phyloP scores from a whole-genome alignment of 345 rosid species.

The Brassica juncea region DNA sequence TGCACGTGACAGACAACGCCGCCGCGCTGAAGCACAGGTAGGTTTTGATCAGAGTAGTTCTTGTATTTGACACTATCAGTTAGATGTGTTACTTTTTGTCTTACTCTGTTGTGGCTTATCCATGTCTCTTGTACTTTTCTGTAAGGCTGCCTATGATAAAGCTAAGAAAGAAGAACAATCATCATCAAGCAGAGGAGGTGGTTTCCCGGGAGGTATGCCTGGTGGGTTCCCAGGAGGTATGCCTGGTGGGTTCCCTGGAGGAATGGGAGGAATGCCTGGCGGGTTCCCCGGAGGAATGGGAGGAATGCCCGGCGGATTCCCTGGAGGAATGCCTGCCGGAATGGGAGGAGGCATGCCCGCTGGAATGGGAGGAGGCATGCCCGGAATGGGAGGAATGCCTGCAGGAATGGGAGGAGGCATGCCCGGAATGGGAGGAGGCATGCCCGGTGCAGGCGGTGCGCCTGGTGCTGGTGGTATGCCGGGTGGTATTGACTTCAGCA shows the following conservation, averaged over 20 bases:
- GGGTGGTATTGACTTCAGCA: constrained; percentile 88
- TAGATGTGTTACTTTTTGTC: neutral
- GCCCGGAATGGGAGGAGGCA: constrained; percentile 42
- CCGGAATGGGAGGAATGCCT: neutral
- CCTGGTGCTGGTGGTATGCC: constrained; percentile 55
- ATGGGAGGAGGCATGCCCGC: neutral
- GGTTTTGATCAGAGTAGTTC: neutral
- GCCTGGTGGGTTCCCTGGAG: constrained; percentile 55
- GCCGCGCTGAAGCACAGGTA: constrained; percentile 96
- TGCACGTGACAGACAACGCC: constrained; percentile 69
- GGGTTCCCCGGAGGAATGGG: constrained; percentile 50
- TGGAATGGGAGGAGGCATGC: neutral
- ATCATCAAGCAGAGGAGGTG: constrained; percentile 76
- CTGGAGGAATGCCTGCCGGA: constrained; percentile 36
- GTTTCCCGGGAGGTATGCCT: constrained; percentile 66
- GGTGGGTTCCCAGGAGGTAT: constrained; percentile 59
- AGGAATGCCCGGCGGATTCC: constrained; percentile 44
- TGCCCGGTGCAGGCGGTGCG: constrained; percentile 45
- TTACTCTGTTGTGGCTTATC: neutral
- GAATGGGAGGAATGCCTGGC: constrained; percentile 46
- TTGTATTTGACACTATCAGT: neutral
- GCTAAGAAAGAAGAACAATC: constrained; percentile 90
- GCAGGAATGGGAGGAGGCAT: neutral
- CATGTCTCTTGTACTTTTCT: neutral
- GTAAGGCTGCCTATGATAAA: constrained; percentile 90